Base-by-base conservation (phyloP, 1,139 yeast genomes). In the Lodderomyces jiufengensis region DNA sequence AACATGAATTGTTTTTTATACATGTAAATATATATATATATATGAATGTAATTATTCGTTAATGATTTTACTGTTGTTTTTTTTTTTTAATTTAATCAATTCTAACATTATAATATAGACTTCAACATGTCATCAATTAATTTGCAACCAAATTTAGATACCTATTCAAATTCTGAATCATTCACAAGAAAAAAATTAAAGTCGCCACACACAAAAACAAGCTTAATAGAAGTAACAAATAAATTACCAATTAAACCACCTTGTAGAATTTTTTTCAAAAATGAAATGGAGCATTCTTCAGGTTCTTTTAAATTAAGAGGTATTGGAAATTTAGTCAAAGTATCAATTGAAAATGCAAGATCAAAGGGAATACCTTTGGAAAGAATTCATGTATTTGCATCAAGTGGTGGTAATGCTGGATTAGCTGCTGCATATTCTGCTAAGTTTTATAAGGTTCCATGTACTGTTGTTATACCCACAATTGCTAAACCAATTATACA, bases 321-420 rank as follows among this genome's bases (percentile, higher is more conserved):
- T 0, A 67, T 82, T 27, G 80, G 85, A 3, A 50, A 69, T 43
- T 59, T 73, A 33, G 67, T 76, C 18, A 42, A 51, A 16, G 51
- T 53, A 31, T 57, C 61, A 8, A 53, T 62, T 5, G 52, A 43
- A 23, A 14, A 46, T 24, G 41, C 44, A 30, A 15, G 27, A 24
- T 24, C 26, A 12, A 54, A 33, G 4, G 30, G 34, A 10, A 25
- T 32, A 7, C 47, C 47, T 46, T 55, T 32, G 59, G 26, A 48
- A 39, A 51, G 54, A 25, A 66, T 75, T 24, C 73, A 70, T 22
- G 77, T 81, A 4, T 76, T 70, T 52, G 70, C 83, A 5, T 78
- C 84, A 23, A 78, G 85, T 11, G 92, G 90, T 9, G 92, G 92
- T 1, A 83, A 83, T 52, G 92, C 92, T 0, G 92, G 92, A 0